phyloP scores from a whole-genome alignment of 1,284 basidiomycete genomes.

The Volvariella volvacea region DNA sequence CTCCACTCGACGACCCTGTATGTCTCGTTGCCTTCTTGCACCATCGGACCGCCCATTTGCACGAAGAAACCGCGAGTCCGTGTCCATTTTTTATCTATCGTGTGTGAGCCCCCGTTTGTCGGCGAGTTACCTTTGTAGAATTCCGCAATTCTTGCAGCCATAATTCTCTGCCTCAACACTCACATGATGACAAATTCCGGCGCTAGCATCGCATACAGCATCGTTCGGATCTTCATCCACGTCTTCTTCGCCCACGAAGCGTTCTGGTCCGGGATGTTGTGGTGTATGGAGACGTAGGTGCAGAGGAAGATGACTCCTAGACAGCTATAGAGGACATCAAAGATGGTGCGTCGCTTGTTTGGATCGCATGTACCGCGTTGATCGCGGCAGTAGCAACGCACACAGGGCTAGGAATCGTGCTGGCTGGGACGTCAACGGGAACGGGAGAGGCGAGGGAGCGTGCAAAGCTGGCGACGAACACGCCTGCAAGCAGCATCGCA shows the following conservation, averaged over 20 bases:
- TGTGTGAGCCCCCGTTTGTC: too few relatives aligned
- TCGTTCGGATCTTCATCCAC: conserved; percentile 9
- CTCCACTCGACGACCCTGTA: too few relatives aligned
- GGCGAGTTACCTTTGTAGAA: not conserved
- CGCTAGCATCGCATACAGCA: conserved; percentile 16
- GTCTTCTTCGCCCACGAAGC: not conserved
- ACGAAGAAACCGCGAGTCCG: conserved; percentile 14
- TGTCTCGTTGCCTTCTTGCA: too few relatives aligned
- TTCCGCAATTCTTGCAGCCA: conserved; percentile 8
- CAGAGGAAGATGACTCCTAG: conserved; percentile 18
- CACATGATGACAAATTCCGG: conserved; percentile 21
- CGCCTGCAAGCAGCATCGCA: too few relatives aligned
- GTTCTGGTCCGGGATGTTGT: conserved; percentile 18
- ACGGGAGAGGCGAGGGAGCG: too few relatives aligned
- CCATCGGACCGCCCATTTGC: conserved; percentile 17
- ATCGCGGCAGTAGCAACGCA: too few relatives aligned
- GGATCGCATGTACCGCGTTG: too few relatives aligned
- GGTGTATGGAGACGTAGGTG: conserved; percentile 23
- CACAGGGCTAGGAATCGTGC: too few relatives aligned
- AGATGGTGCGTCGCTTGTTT: conserved; percentile 6
- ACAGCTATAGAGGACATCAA: conserved; percentile 21
- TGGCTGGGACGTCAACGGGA: too few relatives aligned
- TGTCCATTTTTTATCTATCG: conserved; percentile 12
- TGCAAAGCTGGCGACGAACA: too few relatives aligned
- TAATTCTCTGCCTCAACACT: conserved; percentile 18